Base-by-base conservation (phyloP, 2,329 filamentous ascomycete species). In the Thielaviopsis populi region DNA sequence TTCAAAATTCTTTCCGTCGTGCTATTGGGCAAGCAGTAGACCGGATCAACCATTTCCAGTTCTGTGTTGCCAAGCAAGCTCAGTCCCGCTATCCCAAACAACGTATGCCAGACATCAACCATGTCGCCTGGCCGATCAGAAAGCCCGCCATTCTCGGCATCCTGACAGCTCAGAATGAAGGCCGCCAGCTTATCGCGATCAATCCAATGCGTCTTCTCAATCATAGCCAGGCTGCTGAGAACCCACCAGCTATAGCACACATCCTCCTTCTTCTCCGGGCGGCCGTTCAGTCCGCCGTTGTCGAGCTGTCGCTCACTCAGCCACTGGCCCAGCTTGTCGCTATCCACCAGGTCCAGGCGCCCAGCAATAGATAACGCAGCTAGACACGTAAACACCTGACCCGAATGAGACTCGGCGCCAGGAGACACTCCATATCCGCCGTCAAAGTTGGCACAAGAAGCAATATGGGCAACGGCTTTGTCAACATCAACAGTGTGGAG, bases 171-270 rank as follows among this genome's bases (percentile, higher is more conserved):
- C 65, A 99, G 75, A 63, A 99, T 96, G 74, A 96, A 99, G 27
- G 75, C 74, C 61, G 85, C 81, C 69, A 99, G 80, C 71, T 89
- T 88, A 65, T 85, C 79, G 60, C 85, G 82, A 76, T 99, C 89
- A 72, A 99, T 95, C 94, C 94, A 99, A 73, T 96, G 89, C 62
- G 91, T 80, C 63, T 86, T 85, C 63, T 82, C 85, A 69, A 99
- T 88, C 80, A 97, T 96, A 56, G 88, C 86, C 69, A 99, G 77
- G 72, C 91, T 96, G 71, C 89, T 92, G 71, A 92, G 77, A 54
- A 97, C 94, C 94, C 94, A 99, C 94, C 94, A 99, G 73, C 90
- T 96, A 76, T 99, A 99, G 76, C 94, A 99, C 15, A 96, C 92
- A 73, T 99, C 94, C 72, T 96, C 92, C 67, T 88, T 77, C 78